Base-by-base conservation (phyloP, 176 grass and related monocot species). In the Zea luxurians region DNA sequence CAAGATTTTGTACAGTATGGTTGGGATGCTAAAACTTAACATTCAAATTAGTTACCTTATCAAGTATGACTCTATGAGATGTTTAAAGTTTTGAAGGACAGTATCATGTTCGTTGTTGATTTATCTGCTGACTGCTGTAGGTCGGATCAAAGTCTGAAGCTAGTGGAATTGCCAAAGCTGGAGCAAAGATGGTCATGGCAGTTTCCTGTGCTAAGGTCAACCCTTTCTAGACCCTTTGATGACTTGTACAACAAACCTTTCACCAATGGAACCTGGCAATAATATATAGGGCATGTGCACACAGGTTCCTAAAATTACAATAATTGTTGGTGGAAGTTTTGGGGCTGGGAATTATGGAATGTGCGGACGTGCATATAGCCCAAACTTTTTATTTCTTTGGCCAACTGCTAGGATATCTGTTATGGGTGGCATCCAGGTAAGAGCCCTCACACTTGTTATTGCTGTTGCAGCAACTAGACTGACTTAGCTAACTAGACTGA, bases 261-360 rank as follows among this genome's bases (percentile, higher is more conserved):
- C 4, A 59, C n/a, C 62, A 38, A 48, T 53, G 67, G 2, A 77
- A 48, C 65, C 17, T 70, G 9, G 7, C 36, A 83, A 18, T 69
- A 52, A 70, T 66, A 73, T 42, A 16, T 40, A 13, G 35, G 35
- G 34, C 74, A 40, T 85, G 46, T 79, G 48, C 85, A 52, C 55
- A 68, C 81, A 98, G 95, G 89, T 98, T 86, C 91, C 95, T 46
- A 98, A 98, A 88, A 92, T 98, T 79, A 98, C 95, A 37, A 61
- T 98, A 77, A 94, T 98, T 84, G 87, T 98, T 8, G 95, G 95
- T 86, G 95, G 95, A 76, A 98, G 95, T 89, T 98, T 94, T 62
- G 95, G 95, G 52, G 95, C 95, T 77, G 95, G 95, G 60, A 98
- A 98, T 73, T 98, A 98, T 87, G 95, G 95, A 90, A 98, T 98